These are phyloP conservation scores for Trichosporon sp. DNA, from an alignment of 1,284 basidiomycete species.

Conservation along the genomic window DNA sequence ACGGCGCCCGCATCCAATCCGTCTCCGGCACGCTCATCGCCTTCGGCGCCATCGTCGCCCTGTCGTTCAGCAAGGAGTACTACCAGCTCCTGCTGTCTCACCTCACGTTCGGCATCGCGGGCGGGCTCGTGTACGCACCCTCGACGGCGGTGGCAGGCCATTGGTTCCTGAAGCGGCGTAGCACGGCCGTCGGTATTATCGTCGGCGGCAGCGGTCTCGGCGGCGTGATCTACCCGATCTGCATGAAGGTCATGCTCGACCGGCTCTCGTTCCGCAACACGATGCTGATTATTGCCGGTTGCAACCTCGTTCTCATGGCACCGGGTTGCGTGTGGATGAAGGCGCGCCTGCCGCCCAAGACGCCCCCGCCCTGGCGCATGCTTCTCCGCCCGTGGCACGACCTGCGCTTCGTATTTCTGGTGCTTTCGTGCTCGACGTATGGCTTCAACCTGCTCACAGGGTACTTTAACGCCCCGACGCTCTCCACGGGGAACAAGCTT, in stretches of 20 bases:
- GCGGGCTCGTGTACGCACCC: conserved; percentile 39
- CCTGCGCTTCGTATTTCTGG: conserved; percentile 30
- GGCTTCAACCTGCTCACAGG: conserved; percentile 26
- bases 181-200: conserved; percentile 44
- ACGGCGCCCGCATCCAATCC: conserved; percentile 20
- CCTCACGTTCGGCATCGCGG: conserved; percentile 37
- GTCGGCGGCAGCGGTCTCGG: conserved; percentile 43
- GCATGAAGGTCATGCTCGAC: conserved; percentile 37
- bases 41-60: conserved; percentile 31
- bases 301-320: conserved; percentile 22
- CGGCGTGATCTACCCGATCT: conserved; percentile 45
- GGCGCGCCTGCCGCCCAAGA: conserved; percentile 25
- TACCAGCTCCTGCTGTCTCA: conserved; percentile 48
- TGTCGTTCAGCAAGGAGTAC: conserved; percentile 42
- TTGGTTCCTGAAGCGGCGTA: conserved; percentile 43
- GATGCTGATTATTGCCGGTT: conserved; percentile 25
- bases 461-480: conserved; percentile 36
- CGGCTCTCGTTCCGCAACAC: conserved; percentile 24
- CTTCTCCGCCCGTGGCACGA: conserved; percentile 32
- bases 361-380: conserved; percentile 12
- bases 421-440: conserved; percentile 24
- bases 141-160: conserved; percentile 44
- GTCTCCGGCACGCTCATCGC: conserved; percentile 25
- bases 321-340: conserved; percentile 25
- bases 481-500: conserved; percentile 15